These are phyloP conservation scores for Leccinum variabile DNA, from an alignment of 1,284 basidiomycete genomes.

Conservation along the genomic window DNA sequence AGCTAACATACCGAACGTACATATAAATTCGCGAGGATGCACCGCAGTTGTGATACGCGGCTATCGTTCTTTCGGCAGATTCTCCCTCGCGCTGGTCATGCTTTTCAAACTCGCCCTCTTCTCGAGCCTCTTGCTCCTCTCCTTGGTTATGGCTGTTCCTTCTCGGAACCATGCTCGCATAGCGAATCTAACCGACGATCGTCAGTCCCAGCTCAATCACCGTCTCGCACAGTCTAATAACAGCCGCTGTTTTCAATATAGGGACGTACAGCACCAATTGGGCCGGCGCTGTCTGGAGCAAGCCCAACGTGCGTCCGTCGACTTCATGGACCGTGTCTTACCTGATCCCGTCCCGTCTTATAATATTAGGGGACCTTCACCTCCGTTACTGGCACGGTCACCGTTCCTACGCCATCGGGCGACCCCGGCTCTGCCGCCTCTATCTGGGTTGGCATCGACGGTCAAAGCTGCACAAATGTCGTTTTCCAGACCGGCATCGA, in stretches of 20 bases:
- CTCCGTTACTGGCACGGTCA: constrained; percentile 6
- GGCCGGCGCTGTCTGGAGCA: not conserved
- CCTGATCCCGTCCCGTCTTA: not conserved
- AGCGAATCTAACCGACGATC: not conserved
- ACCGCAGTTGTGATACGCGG: not conserved
- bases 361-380: constrained; percentile 10
- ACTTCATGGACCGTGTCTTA: not conserved
- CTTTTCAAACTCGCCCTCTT: not conserved
- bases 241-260: not conserved
- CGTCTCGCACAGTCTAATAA: not conserved
- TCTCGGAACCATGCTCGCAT: not conserved
- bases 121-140: constrained; percentile 1
- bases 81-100: constrained; percentile 2
- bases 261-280: not conserved
- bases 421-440: not conserved
- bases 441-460: constrained; percentile 16
- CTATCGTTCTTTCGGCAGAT: not conserved
- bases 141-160: constrained; percentile 6
- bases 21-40: not conserved
- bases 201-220: not conserved
- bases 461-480: not conserved
- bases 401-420: not conserved
- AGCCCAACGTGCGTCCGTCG: not conserved
- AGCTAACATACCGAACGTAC: not conserved
- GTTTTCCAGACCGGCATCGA: constrained; percentile 11